Evolutionary conservation across 225 moss, liverwort and hornwort genomes (phyloP).

Genomic region (Pseudoscleropodium purum): DNA sequence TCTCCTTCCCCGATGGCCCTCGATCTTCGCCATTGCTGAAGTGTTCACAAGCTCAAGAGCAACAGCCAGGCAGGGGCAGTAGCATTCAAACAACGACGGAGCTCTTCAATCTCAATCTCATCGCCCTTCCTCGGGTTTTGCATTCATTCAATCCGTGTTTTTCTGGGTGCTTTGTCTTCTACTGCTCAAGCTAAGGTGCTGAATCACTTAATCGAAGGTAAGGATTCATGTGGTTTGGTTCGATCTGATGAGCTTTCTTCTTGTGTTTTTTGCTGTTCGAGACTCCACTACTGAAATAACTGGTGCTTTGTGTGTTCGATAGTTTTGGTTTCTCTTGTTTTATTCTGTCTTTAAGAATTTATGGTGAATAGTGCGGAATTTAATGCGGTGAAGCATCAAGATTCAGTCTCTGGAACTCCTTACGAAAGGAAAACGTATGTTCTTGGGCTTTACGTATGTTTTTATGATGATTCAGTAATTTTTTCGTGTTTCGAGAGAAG

Average conservation of each 20-base stretch:
- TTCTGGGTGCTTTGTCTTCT: background rate
- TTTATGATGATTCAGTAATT: background rate
- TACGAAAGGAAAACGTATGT: background rate
- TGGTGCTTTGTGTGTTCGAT: background rate
- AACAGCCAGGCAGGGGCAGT: background rate
- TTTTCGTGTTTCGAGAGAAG: background rate
- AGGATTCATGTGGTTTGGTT: background rate
- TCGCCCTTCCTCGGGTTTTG: background rate
- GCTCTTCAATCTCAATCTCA: background rate
- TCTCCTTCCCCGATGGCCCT: background rate
- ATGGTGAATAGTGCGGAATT: background rate
- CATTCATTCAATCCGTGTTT: background rate
- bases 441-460: background rate
- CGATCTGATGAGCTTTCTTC: background rate
- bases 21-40: background rate
- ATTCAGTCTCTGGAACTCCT: background rate
- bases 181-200: background rate
- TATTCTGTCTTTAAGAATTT: background rate
- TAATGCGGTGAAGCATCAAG: background rate
- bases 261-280: background rate
- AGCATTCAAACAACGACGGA: background rate
- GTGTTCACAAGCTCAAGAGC: background rate
- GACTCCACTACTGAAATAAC: background rate
- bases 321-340: background rate
- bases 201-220: background rate